These are phyloP conservation scores for Pseudomassariella vexata DNA, from an alignment of 2,329 filamentous ascomycete genomes.

Conservation along the genomic window DNA sequence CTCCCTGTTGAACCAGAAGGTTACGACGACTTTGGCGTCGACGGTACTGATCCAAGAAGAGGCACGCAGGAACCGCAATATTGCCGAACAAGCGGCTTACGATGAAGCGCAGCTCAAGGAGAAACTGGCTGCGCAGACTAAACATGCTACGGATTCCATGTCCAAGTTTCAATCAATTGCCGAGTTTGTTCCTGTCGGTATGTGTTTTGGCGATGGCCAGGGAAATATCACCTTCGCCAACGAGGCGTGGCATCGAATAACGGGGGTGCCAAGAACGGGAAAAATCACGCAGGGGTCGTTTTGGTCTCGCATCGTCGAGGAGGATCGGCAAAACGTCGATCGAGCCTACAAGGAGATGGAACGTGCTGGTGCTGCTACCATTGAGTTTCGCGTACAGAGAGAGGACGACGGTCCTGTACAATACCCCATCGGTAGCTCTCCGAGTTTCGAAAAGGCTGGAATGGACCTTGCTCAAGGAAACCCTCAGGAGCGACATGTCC, in stretches of 20 bases:
- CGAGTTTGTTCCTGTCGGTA: slow-evolving; percentile 68
- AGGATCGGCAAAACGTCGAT: slow-evolving; percentile 35
- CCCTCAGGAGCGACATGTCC: slow-evolving; percentile 32
- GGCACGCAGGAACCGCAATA: slow-evolving; percentile 49
- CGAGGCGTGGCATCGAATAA: slow-evolving; percentile 55
- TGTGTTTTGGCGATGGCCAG: slow-evolving; percentile 62
- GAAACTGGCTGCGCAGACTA: slow-evolving; percentile 53
- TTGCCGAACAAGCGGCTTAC: slow-evolving; percentile 59
- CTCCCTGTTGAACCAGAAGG: slow-evolving; percentile 45
- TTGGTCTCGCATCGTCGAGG: slow-evolving; percentile 38
- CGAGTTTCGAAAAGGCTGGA: slow-evolving; percentile 29
- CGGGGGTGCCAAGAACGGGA: slow-evolving; percentile 32
- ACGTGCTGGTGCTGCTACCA: slow-evolving; percentile 31
- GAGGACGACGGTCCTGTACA: slow-evolving; percentile 16
- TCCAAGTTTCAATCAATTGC: slow-evolving; percentile 65
- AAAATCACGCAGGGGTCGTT: slow-evolving; percentile 28
- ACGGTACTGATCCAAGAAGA: slow-evolving; percentile 68
- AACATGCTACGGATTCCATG: slow-evolving; percentile 47
- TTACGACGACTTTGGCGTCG: slow-evolving; percentile 64
- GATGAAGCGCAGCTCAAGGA: slow-evolving; percentile 62
- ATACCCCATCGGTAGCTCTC: slow-evolving; percentile 24
- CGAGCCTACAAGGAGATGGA: slow-evolving; percentile 36
- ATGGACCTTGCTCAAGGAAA: slow-evolving; percentile 26
- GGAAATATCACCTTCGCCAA: slow-evolving; percentile 68
- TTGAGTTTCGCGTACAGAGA: slow-evolving; percentile 39